Conservation (phyloP, 495 filamentous ascomycete genomes). For the Aspergillus nanangensis region DNA sequence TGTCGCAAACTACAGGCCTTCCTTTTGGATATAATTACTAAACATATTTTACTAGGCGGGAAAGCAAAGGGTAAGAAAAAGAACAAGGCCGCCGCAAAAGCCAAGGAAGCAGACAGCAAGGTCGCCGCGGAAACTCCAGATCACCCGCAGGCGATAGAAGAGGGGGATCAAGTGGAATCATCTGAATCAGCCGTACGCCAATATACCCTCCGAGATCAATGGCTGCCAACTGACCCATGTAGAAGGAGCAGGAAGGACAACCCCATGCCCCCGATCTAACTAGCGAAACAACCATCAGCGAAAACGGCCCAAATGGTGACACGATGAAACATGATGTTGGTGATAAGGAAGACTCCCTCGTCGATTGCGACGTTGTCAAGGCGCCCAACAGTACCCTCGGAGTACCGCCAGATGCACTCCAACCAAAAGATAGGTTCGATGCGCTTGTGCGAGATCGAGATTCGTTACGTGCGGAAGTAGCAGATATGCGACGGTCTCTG, state of each 20-base stretch:
- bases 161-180: not conserved
- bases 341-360: not conserved
- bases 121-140: slow-evolving; percentile 9
- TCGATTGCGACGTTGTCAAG: not conserved
- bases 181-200: not conserved
- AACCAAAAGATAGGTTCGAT: slow-evolving; percentile 59
- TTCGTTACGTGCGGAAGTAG: slow-evolving; percentile 74
- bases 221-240: too few relatives aligned
- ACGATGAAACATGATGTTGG: not conserved
- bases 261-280: too few relatives aligned
- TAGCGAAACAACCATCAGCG: too few relatives aligned
- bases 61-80: slow-evolving; percentile 71
- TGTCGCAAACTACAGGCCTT: not conserved
- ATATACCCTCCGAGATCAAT: too few relatives aligned
- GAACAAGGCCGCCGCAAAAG: slow-evolving; percentile 54
- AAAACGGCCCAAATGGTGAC: too few relatives aligned
- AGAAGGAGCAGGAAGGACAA: too few relatives aligned
- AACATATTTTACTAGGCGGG: slow-evolving; percentile 30
- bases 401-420: slow-evolving; percentile 22
- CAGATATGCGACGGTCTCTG: slow-evolving; percentile 72
- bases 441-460: slow-evolving; percentile 76
- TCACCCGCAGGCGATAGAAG: not conserved
- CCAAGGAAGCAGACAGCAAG: slow-evolving; percentile 17
- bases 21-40: slow-evolving; percentile 4
- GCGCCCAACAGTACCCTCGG: not conserved